Base-by-base conservation (phyloP, 345 rosid genomes). In the Conringia planisiliqua region DNA sequence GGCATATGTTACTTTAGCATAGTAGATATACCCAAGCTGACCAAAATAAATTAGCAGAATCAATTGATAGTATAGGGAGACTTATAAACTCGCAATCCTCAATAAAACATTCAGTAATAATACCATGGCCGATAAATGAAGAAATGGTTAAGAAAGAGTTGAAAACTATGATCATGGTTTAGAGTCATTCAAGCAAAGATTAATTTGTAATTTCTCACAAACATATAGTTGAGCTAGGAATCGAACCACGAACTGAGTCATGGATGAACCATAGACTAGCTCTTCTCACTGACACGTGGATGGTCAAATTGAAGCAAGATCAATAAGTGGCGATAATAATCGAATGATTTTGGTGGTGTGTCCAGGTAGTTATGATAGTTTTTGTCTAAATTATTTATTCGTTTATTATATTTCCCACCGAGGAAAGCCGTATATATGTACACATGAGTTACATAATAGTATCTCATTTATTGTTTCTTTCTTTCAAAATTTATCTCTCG, bases 321-420 rank as follows among this genome's bases (percentile, higher is more conserved):
- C 24, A 22, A 22, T n/a, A 22, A 22, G 24, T 22, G 24, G 24
- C 24, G 24, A 22, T 22, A 22, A n/a, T n/a, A n/a, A n/a, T n/a
- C n/a, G n/a, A n/a, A n/a, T n/a, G n/a, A n/a, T n/a, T n/a, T n/a
- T n/a, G n/a, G n/a, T n/a, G n/a, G n/a, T n/a, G n/a, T n/a, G n/a
- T n/a, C 32, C 32, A 29, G 32, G 32, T 30, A 27, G 4, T 22
- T 2, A 27, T 30, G 32, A 30, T 30, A 30, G 32, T 30, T 1
- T 30, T 30, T 46, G 12, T 55, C 20, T 5, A 14, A 10, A 10
- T 65, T 64, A n/a, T 17, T 47, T 43, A 24, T 46, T 1, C 2
- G 2, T 17, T n/a, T 17, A 32, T 32, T 14, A 22, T 22, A 2
- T 44, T 64, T 55, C 38, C 63, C 77, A 73, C 77, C 77, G 36